These are phyloP conservation scores for Alternaria solani DNA, from an alignment of 2,329 filamentous ascomycete species.

Conservation along the genomic window DNA sequence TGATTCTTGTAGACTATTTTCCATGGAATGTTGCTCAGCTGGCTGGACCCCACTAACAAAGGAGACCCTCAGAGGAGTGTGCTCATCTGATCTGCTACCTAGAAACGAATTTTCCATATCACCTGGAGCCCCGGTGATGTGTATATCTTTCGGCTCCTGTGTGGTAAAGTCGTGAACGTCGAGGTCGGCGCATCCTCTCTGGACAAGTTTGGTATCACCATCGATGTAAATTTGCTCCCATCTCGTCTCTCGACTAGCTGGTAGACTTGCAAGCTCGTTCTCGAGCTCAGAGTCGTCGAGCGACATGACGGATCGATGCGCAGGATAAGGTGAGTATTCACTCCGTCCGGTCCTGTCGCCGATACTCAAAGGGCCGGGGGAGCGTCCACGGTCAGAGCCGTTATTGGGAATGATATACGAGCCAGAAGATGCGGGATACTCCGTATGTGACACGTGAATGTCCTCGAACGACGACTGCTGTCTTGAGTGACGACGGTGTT, in stretches of 20 bases:
- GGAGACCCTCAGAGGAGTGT: conserved; percentile 36
- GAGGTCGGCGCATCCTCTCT: conserved; percentile 40
- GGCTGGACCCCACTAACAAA: conserved; percentile 32
- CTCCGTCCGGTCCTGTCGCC: conserved; percentile 43
- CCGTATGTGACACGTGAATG: conserved; percentile 49
- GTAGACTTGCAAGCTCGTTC: conserved; percentile 45
- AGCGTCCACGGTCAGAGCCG: conserved; percentile 35
- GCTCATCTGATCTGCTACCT: conserved; percentile 34
- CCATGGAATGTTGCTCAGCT: conserved; percentile 22
- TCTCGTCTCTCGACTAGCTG: conserved; percentile 45
- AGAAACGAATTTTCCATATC: conserved; percentile 42
- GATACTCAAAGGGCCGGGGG: conserved; percentile 26
- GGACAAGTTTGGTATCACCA: conserved; percentile 49
- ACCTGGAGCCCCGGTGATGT: conserved; percentile 45
- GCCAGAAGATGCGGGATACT: conserved; percentile 55
- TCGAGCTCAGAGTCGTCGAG: conserved; percentile 50
- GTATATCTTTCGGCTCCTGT: conserved; percentile 46
- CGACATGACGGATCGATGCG: conserved; percentile 49
- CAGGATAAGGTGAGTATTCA: conserved; percentile 47
- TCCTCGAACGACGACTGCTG: conserved; percentile 45
- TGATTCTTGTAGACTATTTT: conserved; percentile 16
- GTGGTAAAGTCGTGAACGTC: conserved; percentile 43
- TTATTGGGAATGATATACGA: conserved; percentile 53
- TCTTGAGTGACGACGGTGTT: conserved; percentile 35
- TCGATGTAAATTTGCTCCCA: conserved; percentile 53